Conservation (phyloP, 192 early-diverging fungal species). For the Diversispora eburnea region DNA sequence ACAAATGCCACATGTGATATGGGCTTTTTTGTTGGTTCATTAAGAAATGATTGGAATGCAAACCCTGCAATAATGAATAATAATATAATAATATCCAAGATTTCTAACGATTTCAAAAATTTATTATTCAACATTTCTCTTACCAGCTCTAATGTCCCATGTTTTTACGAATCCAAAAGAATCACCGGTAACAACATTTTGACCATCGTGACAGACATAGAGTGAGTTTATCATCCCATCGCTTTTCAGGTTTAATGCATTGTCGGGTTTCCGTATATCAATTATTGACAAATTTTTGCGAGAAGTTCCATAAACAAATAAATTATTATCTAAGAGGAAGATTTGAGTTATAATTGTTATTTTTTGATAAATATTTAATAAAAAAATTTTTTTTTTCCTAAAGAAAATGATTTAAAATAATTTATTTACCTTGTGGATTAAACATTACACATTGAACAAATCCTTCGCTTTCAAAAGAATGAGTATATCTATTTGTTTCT, state of each 20-base stretch:
- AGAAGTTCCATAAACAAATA: conserved; percentile 78
- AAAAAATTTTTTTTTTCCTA: too few species aligned
- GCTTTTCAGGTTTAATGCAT: conserved; percentile 49
- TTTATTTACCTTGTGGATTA: conserved; percentile 60
- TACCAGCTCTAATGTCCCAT: conserved; percentile 83
- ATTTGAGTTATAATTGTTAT: not conserved
- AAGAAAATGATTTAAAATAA: conserved; percentile 26
- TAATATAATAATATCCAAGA: not conserved
- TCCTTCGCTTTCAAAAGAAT: conserved; percentile 67
- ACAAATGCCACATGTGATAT: conserved; percentile 70
- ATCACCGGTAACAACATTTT: conserved; percentile 78
- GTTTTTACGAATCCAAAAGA: conserved; percentile 83
- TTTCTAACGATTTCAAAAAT: not conserved
- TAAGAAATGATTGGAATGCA: conserved; percentile 50
- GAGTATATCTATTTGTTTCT: conserved; percentile 57
- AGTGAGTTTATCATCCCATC: conserved; percentile 81
- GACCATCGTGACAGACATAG: conserved; percentile 69
- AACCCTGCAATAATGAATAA: conserved; percentile 10
- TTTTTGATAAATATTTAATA: not conserved
- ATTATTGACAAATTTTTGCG: conserved; percentile 65
- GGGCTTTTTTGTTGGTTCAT: conserved; percentile 68
- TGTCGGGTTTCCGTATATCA: conserved; percentile 54
- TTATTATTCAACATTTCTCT: not conserved
- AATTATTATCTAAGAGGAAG: conserved; percentile 57
- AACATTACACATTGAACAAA: conserved; percentile 85